Conservation (phyloP, 202 grass and related monocot species). For the Schoenoplectus tabernaemontani region DNA sequence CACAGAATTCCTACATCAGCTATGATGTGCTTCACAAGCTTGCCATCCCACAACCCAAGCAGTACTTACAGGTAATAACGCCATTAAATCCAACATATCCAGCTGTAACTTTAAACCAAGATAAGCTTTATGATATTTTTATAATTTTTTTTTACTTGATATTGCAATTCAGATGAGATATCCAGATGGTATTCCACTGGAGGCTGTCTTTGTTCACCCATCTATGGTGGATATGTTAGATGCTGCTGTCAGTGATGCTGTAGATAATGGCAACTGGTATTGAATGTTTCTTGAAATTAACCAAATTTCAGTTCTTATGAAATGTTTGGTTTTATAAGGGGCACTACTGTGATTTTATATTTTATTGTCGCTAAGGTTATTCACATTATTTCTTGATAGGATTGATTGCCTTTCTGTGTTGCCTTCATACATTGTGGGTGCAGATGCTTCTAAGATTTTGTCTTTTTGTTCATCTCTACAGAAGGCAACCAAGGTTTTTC, state of each 20-base stretch:
- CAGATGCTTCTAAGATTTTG: slow-evolving; percentile 84
- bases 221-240: slow-evolving; percentile 94
- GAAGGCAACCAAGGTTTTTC: slow-evolving; percentile 67
- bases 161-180: slow-evolving; percentile 57
- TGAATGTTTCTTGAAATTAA: slow-evolving; percentile 18
- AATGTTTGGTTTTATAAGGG: neutral
- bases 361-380: slow-evolving; percentile 8
- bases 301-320: slow-evolving; percentile 16
- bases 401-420: slow-evolving; percentile 91
- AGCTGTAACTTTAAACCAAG: slow-evolving; percentile 13
- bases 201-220: slow-evolving; percentile 83
- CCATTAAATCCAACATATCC: slow-evolving; percentile 20
- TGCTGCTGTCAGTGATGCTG: slow-evolving; percentile 72
- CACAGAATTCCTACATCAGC: slow-evolving; percentile 93
- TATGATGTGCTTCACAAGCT: slow-evolving; percentile 93
- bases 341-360: neutral
- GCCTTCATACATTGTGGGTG: slow-evolving; percentile 66
- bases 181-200: slow-evolving; percentile 86
- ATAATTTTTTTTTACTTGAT: slow-evolving; percentile 14
- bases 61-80: slow-evolving; percentile 91
- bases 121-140: slow-evolving; percentile 14
- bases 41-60: slow-evolving; percentile 90
- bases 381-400: slow-evolving; percentile 37
- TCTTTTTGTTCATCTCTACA: slow-evolving; percentile 74
- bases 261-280: slow-evolving; percentile 86